Conservation (phyloP, 2,329 filamentous ascomycete species). For the Fusarium bulbicola region DNA sequence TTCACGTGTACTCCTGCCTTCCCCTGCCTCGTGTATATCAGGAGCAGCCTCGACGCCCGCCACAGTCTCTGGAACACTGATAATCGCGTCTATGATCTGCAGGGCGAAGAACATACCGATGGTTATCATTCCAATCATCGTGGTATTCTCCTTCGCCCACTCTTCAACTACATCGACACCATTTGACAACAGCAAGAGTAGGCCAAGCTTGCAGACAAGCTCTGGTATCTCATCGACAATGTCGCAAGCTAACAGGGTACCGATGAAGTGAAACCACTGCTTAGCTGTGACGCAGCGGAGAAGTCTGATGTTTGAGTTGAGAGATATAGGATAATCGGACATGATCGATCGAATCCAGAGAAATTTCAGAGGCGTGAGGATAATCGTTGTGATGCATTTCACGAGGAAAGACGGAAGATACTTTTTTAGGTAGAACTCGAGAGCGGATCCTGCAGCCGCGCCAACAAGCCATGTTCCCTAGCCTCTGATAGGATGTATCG, state of each 20-base stretch:
- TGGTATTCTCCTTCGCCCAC: not conserved
- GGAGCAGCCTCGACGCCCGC: not conserved
- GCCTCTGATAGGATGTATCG: not conserved
- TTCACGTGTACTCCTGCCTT: not conserved
- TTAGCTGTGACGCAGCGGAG: not conserved
- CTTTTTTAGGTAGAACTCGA: not conserved
- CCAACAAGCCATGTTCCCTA: not conserved
- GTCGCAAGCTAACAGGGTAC: not conserved
- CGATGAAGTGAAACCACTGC: not conserved
- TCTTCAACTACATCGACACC: not conserved
- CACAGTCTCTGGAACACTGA: not conserved
- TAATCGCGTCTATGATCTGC: not conserved
- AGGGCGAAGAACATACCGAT: not conserved
- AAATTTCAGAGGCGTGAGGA: not conserved
- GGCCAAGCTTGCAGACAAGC: not conserved
- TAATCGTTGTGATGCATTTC: not conserved
- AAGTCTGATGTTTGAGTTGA: not conserved
- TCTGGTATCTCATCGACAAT: not conserved
- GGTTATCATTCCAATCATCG: fast-evolving
- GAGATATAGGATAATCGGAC: fast-evolving
- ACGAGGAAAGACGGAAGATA: fast-evolving
- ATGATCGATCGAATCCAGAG: not conserved
- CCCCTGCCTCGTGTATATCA: not conserved
- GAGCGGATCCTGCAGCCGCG: not conserved
- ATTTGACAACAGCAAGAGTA: not conserved